Evolutionary conservation across 1,284 basidiomycete species (phyloP), one percentile per base, ranked within the genome.

Genomic region (Heliocybe sulcata): DNA sequence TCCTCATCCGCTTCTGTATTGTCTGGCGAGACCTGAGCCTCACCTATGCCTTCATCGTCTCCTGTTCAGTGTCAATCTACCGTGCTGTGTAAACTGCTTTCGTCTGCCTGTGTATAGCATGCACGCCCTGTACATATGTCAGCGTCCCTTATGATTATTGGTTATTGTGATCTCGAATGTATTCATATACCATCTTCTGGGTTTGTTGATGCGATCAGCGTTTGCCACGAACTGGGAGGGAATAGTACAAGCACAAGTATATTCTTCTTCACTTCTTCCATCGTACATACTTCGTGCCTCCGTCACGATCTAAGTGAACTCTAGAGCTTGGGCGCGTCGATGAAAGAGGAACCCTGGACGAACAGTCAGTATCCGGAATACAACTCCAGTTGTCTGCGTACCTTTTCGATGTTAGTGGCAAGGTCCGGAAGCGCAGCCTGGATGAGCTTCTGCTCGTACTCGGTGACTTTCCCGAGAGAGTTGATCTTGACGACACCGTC

Each of bases 401-500:
- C 86, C 76, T 84, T 88, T 63, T 79, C 72, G 65, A 98, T 94
- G 79, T 92, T 97, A 64, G 73, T 81, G 60, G 69, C 67, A 54
- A 96, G 80, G 69, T 95, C 93, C 25, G 91, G 89, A 54, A 95
- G 68, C 54, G 90, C 92, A 60, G 85, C 88, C 60, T 82, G 75
- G 68, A 98, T 69, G 59, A 97, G 84, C 52, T 69, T 72, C 67
- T 86, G 69, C 79, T 98, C 94, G 57, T 77, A 79, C 2, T 79
- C 79, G 23, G 85, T 84, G 62, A 94, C 71, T 53, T 77, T 75
- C 23, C 94, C 94, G 48, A 97, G 79, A 35, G 83, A 70, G 65
- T 81, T 72, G 69, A 98, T 94, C 73, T 83, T 90, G 63, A 78
- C 79, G 56, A 96, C 89, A 70, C 94, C 94, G 58, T 86, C 81